Conservation (phyloP, 805 yeast genomes). For the Myxozyma sirexii region DNA sequence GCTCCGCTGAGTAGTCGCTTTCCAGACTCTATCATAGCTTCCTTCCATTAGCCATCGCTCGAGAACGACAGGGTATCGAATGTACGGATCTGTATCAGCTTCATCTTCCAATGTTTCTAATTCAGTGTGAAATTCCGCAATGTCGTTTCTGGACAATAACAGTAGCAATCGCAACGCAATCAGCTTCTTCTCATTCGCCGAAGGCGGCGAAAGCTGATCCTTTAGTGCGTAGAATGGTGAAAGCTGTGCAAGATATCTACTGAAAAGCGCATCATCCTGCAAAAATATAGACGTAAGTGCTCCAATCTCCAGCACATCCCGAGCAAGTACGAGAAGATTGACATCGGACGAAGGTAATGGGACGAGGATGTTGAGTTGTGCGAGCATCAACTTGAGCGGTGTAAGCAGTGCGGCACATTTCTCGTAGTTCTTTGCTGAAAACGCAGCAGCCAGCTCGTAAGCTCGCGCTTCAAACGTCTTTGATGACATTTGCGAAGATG, state of each 20-base stretch:
- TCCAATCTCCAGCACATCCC: constrained; percentile 84
- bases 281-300: constrained; percentile 75
- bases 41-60: constrained; percentile 97
- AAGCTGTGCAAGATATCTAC: constrained; percentile 71
- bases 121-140: constrained; percentile 88
- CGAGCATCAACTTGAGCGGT: constrained; percentile 74
- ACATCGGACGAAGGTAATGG: constrained; percentile 53
- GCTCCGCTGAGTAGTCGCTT: constrained; percentile 59
- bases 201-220: constrained; percentile 46
- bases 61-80: constrained; percentile 82
- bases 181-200: constrained; percentile 70
- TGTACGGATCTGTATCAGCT: constrained; percentile 67
- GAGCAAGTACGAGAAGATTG: constrained; percentile 71
- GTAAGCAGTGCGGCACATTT: constrained; percentile 66
- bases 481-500: too few relatives aligned
- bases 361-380: constrained; percentile 73
- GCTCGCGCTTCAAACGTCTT: constrained; percentile 16
- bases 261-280: constrained; percentile 64
- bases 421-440: constrained; percentile 61
- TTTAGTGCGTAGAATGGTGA: constrained; percentile 68
- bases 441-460: constrained; percentile 63
- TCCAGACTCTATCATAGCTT: constrained; percentile 89
- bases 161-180: constrained; percentile 75
- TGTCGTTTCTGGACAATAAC: constrained; percentile 77
- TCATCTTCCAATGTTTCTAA: constrained; percentile 68